Evolutionary conservation across 768 basidiomycete genomes (phyloP).

Genomic region (Thelephora aurantiotincta): DNA sequence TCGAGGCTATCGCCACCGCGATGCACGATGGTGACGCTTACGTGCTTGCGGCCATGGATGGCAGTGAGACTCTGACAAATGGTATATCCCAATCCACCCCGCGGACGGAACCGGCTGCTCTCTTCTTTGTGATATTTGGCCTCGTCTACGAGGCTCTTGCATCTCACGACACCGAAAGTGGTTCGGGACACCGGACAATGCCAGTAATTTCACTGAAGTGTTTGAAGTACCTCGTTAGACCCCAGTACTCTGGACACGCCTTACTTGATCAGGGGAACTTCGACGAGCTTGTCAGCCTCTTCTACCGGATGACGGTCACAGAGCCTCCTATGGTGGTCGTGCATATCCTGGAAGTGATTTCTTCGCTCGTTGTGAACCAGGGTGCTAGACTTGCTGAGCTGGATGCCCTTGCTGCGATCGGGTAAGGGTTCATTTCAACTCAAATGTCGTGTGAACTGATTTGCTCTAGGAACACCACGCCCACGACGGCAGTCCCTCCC

Average conservation of each 20-base stretch:
- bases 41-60: slow-evolving; percentile 74
- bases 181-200: slow-evolving; percentile 24
- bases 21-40: slow-evolving; percentile 59
- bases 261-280: slow-evolving; percentile 74
- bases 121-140: slow-evolving; percentile 87
- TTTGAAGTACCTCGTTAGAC: slow-evolving; percentile 65
- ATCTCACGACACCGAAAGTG: slow-evolving; percentile 40
- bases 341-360: slow-evolving; percentile 56
- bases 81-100: slow-evolving; percentile 4
- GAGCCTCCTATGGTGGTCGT: slow-evolving; percentile 62
- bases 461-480: background rate
- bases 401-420: background rate
- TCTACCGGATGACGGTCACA: slow-evolving; percentile 82
- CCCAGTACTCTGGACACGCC: slow-evolving; percentile 69
- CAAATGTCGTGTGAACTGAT: slow-evolving; percentile 3
- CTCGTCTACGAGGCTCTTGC: slow-evolving; percentile 86
- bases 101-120: slow-evolving; percentile 50
- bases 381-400: slow-evolving; percentile 19
- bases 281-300: slow-evolving; percentile 79
- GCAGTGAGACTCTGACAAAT: slow-evolving; percentile 26
- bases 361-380: slow-evolving; percentile 27
- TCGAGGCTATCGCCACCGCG: slow-evolving; percentile 72
- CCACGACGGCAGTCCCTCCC: slow-evolving; percentile 1
- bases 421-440: background rate
- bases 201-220: slow-evolving; percentile 56